A percentile compares a stretch with the other conserved stretches of the same genome.
Evolutionary conservation across 441 rosid genomes (phyloP).

Genomic region (Syzygium syzygioides): DNA sequence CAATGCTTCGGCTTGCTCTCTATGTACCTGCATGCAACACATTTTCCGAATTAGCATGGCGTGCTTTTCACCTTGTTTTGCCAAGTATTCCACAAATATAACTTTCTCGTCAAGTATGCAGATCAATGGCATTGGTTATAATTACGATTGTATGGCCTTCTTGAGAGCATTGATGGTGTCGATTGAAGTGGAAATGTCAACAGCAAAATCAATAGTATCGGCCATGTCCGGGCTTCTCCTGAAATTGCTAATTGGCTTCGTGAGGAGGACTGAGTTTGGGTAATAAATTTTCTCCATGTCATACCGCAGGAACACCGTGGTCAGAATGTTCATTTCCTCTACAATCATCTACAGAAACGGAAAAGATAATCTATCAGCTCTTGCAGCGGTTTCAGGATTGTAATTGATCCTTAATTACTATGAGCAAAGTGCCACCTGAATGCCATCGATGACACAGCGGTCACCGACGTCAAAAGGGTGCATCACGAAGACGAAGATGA

Average conservation of each 20-base stretch:
- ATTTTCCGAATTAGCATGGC: background rate
- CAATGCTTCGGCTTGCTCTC: slow-evolving; percentile 14
- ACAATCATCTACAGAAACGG: slow-evolving; percentile 2
- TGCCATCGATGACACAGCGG: slow-evolving; percentile 7
- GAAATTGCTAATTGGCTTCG: slow-evolving; percentile 17
- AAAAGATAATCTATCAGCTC: background rate
- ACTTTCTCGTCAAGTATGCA: background rate
- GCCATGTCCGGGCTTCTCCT: slow-evolving; percentile 13
- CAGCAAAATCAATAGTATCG: background rate
- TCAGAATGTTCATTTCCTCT: slow-evolving; percentile 15
- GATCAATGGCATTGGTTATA: background rate
- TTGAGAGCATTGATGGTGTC: slow-evolving; percentile 8
- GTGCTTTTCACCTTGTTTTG: background rate
- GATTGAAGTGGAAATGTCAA: slow-evolving; percentile 1
- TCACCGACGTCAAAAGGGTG: slow-evolving; percentile 14
- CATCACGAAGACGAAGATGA: slow-evolving; percentile 14
- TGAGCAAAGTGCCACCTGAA: background rate
- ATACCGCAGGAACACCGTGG: slow-evolving; percentile 8
- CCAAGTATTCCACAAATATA: background rate
- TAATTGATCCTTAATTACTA: background rate
- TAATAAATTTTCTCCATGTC: slow-evolving; percentile 14
- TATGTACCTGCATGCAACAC: slow-evolving; percentile 6
- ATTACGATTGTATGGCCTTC: slow-evolving; percentile 8
- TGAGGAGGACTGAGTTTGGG: slow-evolving; percentile 10
- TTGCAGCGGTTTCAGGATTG: background rate